These are phyloP conservation scores for Kernera saxatilis DNA, from an alignment of 345 rosid species.

Conservation along the genomic window DNA sequence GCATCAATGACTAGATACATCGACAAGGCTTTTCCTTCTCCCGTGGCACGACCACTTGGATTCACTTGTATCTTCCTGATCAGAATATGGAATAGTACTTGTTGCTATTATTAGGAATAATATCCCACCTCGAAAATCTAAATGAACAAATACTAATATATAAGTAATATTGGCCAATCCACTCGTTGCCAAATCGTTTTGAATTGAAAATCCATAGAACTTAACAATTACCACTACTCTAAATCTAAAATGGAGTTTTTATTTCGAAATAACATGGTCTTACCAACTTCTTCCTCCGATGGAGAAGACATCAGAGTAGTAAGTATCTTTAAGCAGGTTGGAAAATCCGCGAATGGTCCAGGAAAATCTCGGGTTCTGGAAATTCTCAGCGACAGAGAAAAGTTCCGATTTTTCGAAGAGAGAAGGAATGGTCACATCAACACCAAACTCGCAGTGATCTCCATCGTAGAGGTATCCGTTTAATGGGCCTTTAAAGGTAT, in stretches of 20 bases:
- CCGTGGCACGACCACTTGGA: slow-evolving; percentile 1
- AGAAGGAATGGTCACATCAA: slow-evolving; percentile 3
- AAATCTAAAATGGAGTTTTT: too few species aligned
- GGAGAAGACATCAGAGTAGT: background rate
- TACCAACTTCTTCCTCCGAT: slow-evolving; percentile 23
- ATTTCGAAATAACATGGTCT: too few species aligned
- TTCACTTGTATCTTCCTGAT: slow-evolving; percentile 3
- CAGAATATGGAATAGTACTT: background rate
- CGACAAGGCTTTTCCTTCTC: background rate
- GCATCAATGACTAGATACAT: background rate
- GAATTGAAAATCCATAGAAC: too few species aligned
- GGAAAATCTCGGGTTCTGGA: background rate
- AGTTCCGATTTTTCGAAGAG: background rate
- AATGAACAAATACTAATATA: too few species aligned
- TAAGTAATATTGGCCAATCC: too few species aligned
- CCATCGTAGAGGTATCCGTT: slow-evolving; percentile 24
- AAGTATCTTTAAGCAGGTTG: background rate
- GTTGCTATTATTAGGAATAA: background rate
- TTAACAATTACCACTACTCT: too few species aligned
- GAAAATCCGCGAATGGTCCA: slow-evolving; percentile 7
- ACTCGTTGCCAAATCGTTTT: too few species aligned
- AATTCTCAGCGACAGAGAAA: background rate
- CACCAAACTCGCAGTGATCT: slow-evolving; percentile 27
- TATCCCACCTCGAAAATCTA: background rate
- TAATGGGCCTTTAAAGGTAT: background rate